Percentiles rank a stretch among this genome's conserved stretches.
Conservation (phyloP, 2,329 filamentous ascomycete species). For the Scytalidium sp. region DNA sequence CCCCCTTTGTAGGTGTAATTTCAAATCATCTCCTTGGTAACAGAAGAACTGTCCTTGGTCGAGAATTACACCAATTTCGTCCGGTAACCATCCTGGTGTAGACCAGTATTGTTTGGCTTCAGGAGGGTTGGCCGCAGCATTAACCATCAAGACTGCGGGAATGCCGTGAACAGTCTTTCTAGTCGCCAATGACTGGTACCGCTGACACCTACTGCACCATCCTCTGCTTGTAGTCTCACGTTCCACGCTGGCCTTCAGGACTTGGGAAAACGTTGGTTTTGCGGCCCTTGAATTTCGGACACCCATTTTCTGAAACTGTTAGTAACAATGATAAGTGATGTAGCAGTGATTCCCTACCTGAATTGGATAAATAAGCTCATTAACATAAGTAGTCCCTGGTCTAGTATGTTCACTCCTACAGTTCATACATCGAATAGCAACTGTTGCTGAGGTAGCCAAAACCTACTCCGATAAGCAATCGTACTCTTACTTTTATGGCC, state of each 20-base stretch:
- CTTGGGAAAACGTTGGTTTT: constrained; percentile 75
- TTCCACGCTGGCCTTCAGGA: constrained; percentile 91
- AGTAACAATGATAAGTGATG: constrained; percentile 13
- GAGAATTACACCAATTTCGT: constrained; percentile 89
- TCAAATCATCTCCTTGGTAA: constrained; percentile 88
- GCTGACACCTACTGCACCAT: constrained; percentile 88
- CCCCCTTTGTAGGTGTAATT: constrained; percentile 73
- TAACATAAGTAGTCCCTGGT: constrained; percentile 75
- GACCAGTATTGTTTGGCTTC: constrained; percentile 83
- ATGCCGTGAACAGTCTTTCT: constrained; percentile 80
- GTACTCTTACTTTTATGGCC: neutral
- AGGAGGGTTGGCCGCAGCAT: constrained; percentile 69
- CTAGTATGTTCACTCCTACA: constrained; percentile 85
- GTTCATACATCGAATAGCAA: constrained; percentile 77
- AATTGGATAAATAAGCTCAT: constrained; percentile 79
- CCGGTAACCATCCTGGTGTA: constrained; percentile 84
- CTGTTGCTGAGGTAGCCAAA: constrained; percentile 68
- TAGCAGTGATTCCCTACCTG: constrained; percentile 16
- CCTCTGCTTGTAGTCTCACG: constrained; percentile 84
- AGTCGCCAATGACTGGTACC: constrained; percentile 85
- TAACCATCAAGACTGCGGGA: constrained; percentile 84
- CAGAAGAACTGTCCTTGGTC: constrained; percentile 92
- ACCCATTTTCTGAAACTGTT: constrained; percentile 39
- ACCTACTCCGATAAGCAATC: constrained; percentile 35
- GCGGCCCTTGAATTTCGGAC: constrained; percentile 47